Evolutionary conservation across 768 basidiomycete genomes (phyloP), one percentile per base, ranked within the genome.

Genomic region (Termitomyces sp.): DNA sequence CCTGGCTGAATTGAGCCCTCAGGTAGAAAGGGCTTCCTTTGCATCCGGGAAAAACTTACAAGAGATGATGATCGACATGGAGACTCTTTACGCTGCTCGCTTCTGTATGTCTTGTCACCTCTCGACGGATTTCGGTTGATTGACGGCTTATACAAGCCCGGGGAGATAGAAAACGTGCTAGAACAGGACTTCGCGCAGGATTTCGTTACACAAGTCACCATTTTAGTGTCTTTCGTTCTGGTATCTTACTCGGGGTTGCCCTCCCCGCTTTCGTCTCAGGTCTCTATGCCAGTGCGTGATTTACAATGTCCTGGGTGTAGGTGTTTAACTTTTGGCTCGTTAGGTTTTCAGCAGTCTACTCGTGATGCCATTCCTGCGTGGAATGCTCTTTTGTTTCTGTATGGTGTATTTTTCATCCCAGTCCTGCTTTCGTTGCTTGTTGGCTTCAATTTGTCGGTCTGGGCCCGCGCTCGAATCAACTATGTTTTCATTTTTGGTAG

Each of bases 401-500:
- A 97, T 69, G 88, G 83, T 0, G 79, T 88, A 5, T 73, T 96
- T 28, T 73, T 86, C 48, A 71, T 97, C 4, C 94, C 95, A 0
- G 78, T 88, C 7, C 63, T 96, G 3, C 90, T 97, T 68, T 78
- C 86, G 2, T 62, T 93, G 36, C 75, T 97, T 1, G 84, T 98
- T 57, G 91, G 92, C 28, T 60, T 91, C n/a, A 98, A 99, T 70
- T 65, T 98, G 5, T 66, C 88, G 22, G 89, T 88, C 0, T 99
- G 92, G 90, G 79, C 84, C 0, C 73, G 75, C 5, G 78, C 87
- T 6, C 81, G 90, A 50, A 94, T 99, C 66, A 98, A 98, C 70
- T 96, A 95, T 67, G 83, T 88, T n/a, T 96, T 98, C 71, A 92
- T 96, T 39, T 92, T 96, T 68, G 90, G 90, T 91, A 42, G 82